These are phyloP conservation scores for Cryptococcus sp. DNA, from an alignment of 1,284 basidiomycete species.

Conservation along the genomic window DNA sequence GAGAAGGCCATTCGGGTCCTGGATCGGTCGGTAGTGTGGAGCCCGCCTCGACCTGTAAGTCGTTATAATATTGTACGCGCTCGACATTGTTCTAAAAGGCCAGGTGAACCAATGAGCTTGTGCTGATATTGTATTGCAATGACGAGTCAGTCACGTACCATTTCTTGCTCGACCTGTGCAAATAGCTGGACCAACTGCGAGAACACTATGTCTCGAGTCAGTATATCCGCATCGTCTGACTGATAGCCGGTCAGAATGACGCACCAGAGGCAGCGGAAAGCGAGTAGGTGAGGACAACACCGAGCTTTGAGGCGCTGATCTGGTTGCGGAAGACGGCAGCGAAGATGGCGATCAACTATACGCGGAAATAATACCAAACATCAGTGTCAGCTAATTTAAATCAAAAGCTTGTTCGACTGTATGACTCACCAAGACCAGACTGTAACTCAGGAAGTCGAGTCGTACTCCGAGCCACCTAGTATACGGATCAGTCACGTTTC, in stretches of 20 bases:
- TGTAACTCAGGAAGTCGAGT: slow-evolving; percentile 29
- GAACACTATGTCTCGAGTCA: slow-evolving; percentile 16
- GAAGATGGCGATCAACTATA: slow-evolving; percentile 30
- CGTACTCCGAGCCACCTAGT: slow-evolving; percentile 31
- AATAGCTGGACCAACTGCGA: slow-evolving; percentile 18
- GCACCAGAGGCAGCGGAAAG: slow-evolving; percentile 24
- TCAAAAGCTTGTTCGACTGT: background rate
- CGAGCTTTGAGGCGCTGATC: slow-evolving; percentile 33
- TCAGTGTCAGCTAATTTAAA: too few species aligned
- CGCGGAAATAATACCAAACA: too few species aligned
- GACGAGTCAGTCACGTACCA: slow-evolving; percentile 10
- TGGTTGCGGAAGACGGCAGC: slow-evolving; percentile 30
- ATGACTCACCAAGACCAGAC: slow-evolving; percentile 23
- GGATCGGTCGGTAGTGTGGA: slow-evolving; percentile 19
- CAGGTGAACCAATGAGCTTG: too few species aligned
- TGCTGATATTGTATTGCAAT: too few species aligned
- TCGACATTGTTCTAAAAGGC: slow-evolving; percentile 31
- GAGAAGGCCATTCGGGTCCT: slow-evolving; percentile 30
- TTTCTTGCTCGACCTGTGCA: slow-evolving; percentile 24
- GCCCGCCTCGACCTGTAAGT: slow-evolving; percentile 25
- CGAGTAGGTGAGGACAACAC: slow-evolving; percentile 40
- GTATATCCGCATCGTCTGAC: background rate
- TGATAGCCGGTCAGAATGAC: background rate
- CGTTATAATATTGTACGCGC: slow-evolving; percentile 28
- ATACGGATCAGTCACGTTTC: background rate